A percentile compares a stretch with the other conserved stretches of the same genome.
Evolutionary conservation across 2,329 filamentous ascomycete genomes (phyloP).

Genomic region (Neofusicoccum laricinum): DNA sequence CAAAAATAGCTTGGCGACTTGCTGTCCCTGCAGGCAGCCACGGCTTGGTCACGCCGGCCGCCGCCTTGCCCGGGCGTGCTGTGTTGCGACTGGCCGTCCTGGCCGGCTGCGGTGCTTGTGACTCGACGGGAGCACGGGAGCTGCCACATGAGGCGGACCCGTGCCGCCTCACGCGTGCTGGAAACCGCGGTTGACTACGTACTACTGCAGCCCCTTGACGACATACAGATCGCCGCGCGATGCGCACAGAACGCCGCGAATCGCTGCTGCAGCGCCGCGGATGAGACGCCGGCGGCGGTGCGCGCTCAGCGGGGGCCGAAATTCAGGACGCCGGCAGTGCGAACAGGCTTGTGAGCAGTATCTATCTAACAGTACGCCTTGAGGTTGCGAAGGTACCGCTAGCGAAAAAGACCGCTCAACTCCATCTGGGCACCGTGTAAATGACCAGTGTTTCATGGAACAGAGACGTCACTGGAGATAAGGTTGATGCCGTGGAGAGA

Average conservation of each 20-base stretch:
- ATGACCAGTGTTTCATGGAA: slow-evolving; percentile 75
- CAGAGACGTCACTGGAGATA: slow-evolving; percentile 78
- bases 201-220: not conserved
- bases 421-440: slow-evolving; percentile 81
- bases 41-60: not conserved
- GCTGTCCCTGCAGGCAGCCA: slow-evolving; percentile 11
- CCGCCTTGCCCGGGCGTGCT: not conserved
- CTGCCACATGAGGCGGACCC: slow-evolving; percentile 6
- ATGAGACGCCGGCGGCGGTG: not conserved
- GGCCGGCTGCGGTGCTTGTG: not conserved
- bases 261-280: not conserved
- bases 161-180: not conserved
- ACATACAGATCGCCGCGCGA: too few relatives aligned
- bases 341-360: slow-evolving; percentile 72
- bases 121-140: not conserved
- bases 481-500: slow-evolving; percentile 71
- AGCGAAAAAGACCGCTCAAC: slow-evolving; percentile 86
- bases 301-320: too few relatives aligned
- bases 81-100: not conserved
- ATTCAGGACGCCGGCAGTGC: too few relatives aligned
- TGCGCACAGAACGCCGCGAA: too few relatives aligned
- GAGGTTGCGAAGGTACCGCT: slow-evolving; percentile 76
- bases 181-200: not conserved
- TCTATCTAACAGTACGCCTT: slow-evolving; percentile 97
- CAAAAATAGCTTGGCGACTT: slow-evolving; percentile 1